Evolutionary conservation across 352 stramenopile species (phyloP).

Genomic region (Globisporangium okanoganense): DNA sequence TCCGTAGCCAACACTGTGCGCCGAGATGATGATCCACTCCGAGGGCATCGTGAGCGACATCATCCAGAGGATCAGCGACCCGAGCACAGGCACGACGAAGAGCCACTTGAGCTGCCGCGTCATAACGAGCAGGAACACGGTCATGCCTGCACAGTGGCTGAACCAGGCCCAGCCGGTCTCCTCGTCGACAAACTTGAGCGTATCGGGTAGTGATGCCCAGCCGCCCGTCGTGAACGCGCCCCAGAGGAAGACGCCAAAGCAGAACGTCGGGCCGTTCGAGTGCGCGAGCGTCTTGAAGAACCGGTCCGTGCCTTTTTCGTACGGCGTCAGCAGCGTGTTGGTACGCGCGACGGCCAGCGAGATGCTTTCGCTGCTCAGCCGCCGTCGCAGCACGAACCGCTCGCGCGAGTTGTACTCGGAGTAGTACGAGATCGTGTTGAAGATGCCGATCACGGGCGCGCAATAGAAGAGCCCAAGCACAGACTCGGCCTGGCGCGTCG

Average conservation of each 20-base stretch:
- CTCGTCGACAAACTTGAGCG: conserved; percentile 82
- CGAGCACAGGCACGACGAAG: conserved; percentile 64
- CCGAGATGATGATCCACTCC: conserved; percentile 82
- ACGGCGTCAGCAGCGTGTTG: conserved; percentile 22
- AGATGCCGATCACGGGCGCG: conserved; percentile 72
- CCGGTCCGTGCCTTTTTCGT: conserved; percentile 11
- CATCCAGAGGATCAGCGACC: conserved; percentile 70
- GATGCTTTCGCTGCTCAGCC: conserved; percentile 75
- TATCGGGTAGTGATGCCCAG: conserved; percentile 75
- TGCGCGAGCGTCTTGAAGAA: conserved; percentile 22
- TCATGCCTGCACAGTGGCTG: conserved; percentile 75
- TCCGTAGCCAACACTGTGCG: conserved; percentile 73
- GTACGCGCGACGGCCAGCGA: conserved; percentile 67
- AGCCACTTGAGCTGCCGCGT: conserved; percentile 68
- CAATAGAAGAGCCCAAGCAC: conserved; percentile 67
- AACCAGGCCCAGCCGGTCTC: conserved; percentile 85
- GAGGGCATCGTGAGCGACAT: conserved; percentile 73
- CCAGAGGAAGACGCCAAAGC: conserved; percentile 66
- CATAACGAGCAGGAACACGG: conserved; percentile 74
- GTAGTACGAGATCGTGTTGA: conserved; percentile 86
- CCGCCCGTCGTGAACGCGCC: conserved; percentile 65
- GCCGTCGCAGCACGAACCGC: conserved; percentile 63
- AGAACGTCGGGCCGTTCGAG: conserved; percentile 55
- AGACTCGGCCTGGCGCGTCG: conserved; percentile 36
- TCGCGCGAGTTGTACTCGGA: conserved; percentile 82